Conservation (phyloP, 2,329 filamentous ascomycete genomes). For the Bertia moriformis region DNA sequence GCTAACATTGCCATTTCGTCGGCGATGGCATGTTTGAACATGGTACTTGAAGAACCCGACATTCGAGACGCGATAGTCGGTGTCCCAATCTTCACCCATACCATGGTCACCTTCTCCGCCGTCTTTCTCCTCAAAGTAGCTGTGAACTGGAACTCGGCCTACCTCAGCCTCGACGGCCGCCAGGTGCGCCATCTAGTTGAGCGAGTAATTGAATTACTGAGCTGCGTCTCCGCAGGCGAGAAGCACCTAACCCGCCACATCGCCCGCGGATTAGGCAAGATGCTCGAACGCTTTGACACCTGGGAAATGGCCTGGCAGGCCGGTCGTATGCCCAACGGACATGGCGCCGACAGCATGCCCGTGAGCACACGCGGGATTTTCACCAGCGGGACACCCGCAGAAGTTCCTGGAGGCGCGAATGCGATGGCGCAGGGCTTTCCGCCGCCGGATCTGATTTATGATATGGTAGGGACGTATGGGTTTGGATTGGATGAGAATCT, state of each 20-base stretch:
- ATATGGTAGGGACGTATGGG: conserved; percentile 25
- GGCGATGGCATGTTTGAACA: conserved; percentile 25
- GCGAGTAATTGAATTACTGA: conserved; percentile 21
- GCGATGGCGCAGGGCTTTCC: conserved; percentile 22
- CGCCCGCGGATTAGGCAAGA: conserved; percentile 27
- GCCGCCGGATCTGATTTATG: conserved; percentile 21
- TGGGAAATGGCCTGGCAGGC: conserved; percentile 11
- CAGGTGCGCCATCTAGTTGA: conserved; percentile 20
- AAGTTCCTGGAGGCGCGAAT: conserved; percentile 21
- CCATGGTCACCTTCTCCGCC: conserved; percentile 36
- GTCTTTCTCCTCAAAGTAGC: conserved; percentile 33
- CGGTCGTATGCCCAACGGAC: background rate
- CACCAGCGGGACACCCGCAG: conserved; percentile 3
- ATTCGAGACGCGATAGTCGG: conserved; percentile 22
- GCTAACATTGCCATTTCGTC: conserved; percentile 21
- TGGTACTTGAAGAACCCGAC: conserved; percentile 24
- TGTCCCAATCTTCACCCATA: conserved; percentile 33
- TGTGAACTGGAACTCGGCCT: conserved; percentile 18
- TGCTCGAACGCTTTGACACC: conserved; percentile 22
- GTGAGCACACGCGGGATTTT: too few relatives aligned
- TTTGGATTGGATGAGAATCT: conserved; percentile 23
- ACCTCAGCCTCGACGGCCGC: conserved; percentile 19
- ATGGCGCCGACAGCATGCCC: background rate
- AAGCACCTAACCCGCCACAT: conserved; percentile 30
- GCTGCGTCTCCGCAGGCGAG: conserved; percentile 21